These are phyloP conservation scores for Ceratocystis variospora DNA, from an alignment of 2,329 filamentous ascomycete genomes.

Conservation along the genomic window DNA sequence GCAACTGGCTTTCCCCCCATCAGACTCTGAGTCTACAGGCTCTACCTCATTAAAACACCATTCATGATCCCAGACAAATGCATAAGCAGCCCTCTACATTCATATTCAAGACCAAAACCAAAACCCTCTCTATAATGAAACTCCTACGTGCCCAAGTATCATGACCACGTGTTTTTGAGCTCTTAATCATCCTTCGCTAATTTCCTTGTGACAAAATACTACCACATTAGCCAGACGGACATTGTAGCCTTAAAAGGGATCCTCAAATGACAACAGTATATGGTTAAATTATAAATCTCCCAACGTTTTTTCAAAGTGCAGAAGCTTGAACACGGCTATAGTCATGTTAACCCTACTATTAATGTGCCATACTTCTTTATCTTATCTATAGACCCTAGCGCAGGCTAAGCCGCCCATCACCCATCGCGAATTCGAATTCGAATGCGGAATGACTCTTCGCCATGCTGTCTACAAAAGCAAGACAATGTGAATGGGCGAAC, in stretches of 20 bases:
- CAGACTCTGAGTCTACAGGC: background rate
- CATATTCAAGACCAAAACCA: background rate
- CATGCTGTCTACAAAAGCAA: background rate
- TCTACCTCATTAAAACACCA: background rate
- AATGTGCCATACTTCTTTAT: background rate
- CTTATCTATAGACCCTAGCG: background rate
- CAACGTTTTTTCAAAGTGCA: too few relatives aligned
- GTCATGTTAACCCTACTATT: background rate
- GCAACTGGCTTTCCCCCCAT: background rate
- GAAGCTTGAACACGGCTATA: background rate
- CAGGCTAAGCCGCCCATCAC: too few relatives aligned
- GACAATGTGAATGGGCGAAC: background rate
- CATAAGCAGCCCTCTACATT: background rate
- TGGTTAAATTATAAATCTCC: background rate
- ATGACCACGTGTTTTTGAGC: background rate
- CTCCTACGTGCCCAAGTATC: background rate
- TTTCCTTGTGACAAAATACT: background rate
- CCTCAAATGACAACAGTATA: background rate
- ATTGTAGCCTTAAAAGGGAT: background rate
- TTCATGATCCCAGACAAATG: background rate
- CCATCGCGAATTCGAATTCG: background rate
- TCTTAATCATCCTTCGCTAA: constrained; percentile 1
- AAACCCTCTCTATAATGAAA: background rate
- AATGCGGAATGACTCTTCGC: background rate
- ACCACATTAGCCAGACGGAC: background rate